phyloP scores from a whole-genome alignment of 208 protist species.

The Leishmania amazonensis region DNA sequence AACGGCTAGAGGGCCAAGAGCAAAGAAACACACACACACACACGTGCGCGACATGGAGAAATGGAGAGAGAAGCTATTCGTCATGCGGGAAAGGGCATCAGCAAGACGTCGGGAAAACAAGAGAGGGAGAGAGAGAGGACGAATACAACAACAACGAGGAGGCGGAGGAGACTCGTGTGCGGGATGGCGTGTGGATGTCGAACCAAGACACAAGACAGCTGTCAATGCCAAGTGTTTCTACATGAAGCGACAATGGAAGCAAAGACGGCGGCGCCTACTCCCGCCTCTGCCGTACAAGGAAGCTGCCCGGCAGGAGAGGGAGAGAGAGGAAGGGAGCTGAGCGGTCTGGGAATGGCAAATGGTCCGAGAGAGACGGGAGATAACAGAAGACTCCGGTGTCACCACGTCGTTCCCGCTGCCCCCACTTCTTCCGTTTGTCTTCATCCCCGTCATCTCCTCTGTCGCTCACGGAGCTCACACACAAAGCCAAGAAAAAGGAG shows the following conservation, averaged over 20 bases:
- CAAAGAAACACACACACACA: no score
- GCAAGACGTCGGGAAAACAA: background rate
- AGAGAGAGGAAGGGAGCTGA: background rate
- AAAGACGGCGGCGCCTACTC: background rate
- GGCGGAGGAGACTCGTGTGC: background rate
- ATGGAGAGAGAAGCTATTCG: background rate
- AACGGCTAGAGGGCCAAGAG: no score
- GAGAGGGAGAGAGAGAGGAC: background rate
- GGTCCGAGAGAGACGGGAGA: background rate
- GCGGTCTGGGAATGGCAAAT: background rate
- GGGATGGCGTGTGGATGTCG: background rate
- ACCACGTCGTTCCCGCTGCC: background rate
- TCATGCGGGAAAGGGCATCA: no score
- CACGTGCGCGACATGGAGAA: background rate
- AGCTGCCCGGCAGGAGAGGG: background rate
- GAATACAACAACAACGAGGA: background rate
- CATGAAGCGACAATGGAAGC: background rate
- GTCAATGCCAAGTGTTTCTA: background rate
- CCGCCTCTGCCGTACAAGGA: background rate
- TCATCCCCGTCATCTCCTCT: background rate
- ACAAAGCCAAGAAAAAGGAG: conserved; percentile 18
- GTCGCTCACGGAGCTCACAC: conserved; percentile 8
- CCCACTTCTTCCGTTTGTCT: background rate
- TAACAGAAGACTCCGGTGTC: background rate
- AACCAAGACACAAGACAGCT: background rate